phyloP scores from a whole-genome alignment of 1,139 yeast species.

The Lodderomyces elongisporus region DNA sequence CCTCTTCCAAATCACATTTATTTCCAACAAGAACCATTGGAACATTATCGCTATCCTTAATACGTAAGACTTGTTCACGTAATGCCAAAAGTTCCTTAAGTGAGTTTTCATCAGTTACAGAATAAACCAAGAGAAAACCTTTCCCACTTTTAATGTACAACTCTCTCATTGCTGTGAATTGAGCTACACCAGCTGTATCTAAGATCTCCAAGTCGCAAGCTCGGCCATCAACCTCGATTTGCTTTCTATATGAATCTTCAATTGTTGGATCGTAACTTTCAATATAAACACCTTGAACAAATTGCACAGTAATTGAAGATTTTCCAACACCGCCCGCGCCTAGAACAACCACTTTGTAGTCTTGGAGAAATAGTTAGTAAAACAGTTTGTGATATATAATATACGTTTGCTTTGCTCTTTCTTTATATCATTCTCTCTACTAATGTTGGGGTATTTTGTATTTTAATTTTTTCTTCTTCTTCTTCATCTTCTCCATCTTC shows the following conservation, averaged over 20 bases:
- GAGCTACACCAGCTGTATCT: conserved; percentile 52
- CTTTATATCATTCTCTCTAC: not conserved
- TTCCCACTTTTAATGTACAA: conserved; percentile 81
- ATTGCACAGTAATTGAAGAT: conserved; percentile 48
- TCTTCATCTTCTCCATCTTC: too few species aligned
- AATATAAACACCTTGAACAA: conserved; percentile 48
- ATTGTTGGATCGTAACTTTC: conserved; percentile 49
- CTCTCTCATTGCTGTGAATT: conserved; percentile 55
- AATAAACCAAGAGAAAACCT: conserved; percentile 83
- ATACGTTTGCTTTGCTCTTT: not conserved
- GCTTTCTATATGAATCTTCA: conserved; percentile 81
- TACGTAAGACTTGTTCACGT: conserved; percentile 83
- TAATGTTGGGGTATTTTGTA: not conserved
- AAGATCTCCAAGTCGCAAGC: conserved; percentile 74
- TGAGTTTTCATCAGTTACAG: conserved; percentile 84
- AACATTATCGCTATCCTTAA: conserved; percentile 72
- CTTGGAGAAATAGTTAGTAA: conserved; percentile 14
- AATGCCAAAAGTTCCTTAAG: conserved; percentile 76
- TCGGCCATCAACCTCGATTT: conserved; percentile 86
- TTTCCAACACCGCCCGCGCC: conserved; percentile 55
- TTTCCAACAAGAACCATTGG: conserved; percentile 89
- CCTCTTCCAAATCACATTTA: conserved; percentile 74
- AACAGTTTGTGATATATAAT: too few species aligned
- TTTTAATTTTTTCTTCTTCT: not conserved
- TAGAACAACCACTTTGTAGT: conserved; percentile 45